Percentiles rank a stretch among this genome's conserved stretches.
Evolutionary conservation across 2,329 filamentous ascomycete genomes (phyloP).

Genomic region (Aureobasidium zeae): DNA sequence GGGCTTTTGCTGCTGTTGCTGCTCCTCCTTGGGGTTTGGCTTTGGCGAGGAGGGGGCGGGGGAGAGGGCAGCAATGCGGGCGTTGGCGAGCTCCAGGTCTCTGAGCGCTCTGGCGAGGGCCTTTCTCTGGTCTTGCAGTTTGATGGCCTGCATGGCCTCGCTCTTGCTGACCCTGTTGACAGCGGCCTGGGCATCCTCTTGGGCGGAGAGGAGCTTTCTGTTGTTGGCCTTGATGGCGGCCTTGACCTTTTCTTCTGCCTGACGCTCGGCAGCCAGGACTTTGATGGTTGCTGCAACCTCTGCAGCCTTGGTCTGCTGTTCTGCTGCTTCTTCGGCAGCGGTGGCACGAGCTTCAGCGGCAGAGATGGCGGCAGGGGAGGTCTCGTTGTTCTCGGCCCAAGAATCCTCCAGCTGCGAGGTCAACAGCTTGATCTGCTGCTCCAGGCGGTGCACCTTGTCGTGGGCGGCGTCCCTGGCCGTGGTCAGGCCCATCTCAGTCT

Average conservation of each 20-base stretch:
- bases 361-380: background rate
- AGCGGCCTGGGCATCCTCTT: background rate
- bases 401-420: background rate
- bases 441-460: background rate
- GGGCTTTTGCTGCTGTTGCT: no score
- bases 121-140: background rate
- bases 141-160: background rate
- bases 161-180: background rate
- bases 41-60: no score
- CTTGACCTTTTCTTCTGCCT: slow-evolving; percentile 4
- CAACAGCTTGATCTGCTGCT: background rate
- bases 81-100: no score
- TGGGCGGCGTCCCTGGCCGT: no score
- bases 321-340: background rate
- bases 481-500: no score
- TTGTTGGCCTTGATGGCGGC: slow-evolving; percentile 1
- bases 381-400: slow-evolving; percentile 7
- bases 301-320: background rate
- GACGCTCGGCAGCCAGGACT: background rate
- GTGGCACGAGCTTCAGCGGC: background rate
- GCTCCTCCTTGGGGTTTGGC: no score
- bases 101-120: no score
- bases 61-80: no score
- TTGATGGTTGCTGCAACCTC: background rate
- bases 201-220: background rate